A percentile compares a stretch with the other conserved stretches of the same genome.
These are phyloP conservation scores for Epichloe festucae DNA, from an alignment of 2,329 filamentous ascomycete genomes.

Conservation along the genomic window DNA sequence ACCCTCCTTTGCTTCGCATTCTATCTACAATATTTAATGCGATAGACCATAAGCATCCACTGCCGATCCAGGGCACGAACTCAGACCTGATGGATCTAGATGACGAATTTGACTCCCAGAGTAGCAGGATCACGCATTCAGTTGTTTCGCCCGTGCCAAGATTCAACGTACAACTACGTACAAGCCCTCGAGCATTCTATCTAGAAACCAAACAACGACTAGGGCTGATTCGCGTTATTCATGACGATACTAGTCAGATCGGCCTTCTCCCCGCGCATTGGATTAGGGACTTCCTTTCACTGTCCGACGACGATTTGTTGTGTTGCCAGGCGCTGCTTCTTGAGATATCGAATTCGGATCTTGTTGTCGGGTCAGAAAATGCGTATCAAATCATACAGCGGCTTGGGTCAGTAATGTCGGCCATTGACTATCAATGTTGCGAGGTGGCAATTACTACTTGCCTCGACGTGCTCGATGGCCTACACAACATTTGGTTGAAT, in stretches of 20 bases:
- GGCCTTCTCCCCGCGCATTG: conserved; percentile 38
- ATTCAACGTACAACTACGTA: conserved; percentile 26
- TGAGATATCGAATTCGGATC: conserved; percentile 41
- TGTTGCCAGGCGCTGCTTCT: conserved; percentile 34
- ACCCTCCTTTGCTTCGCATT: conserved; percentile 29
- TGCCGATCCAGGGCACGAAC: conserved; percentile 20
- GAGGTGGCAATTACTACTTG: conserved; percentile 59
- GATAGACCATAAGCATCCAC: conserved; percentile 12
- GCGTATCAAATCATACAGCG: conserved; percentile 35
- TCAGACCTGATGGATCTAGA: conserved; percentile 55
- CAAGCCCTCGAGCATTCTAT: conserved; percentile 34
- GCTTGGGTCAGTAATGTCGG: conserved; percentile 37
- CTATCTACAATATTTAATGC: conserved; percentile 25
- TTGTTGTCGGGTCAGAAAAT: conserved; percentile 34
- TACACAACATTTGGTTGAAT: conserved; percentile 51
- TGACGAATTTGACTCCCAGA: conserved; percentile 48
- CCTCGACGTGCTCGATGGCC: conserved; percentile 52
- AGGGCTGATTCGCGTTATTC: conserved; percentile 29
- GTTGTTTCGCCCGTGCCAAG: conserved; percentile 31
- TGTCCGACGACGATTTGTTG: conserved; percentile 41
- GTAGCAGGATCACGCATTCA: conserved; percentile 30
- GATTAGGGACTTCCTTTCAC: conserved; percentile 33
- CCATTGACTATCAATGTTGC: conserved; percentile 54
- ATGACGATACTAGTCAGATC: conserved; percentile 30
- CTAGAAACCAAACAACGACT: conserved; percentile 33